Conservation (phyloP, 768 basidiomycete genomes). For the Lactarius sanguifluus region DNA sequence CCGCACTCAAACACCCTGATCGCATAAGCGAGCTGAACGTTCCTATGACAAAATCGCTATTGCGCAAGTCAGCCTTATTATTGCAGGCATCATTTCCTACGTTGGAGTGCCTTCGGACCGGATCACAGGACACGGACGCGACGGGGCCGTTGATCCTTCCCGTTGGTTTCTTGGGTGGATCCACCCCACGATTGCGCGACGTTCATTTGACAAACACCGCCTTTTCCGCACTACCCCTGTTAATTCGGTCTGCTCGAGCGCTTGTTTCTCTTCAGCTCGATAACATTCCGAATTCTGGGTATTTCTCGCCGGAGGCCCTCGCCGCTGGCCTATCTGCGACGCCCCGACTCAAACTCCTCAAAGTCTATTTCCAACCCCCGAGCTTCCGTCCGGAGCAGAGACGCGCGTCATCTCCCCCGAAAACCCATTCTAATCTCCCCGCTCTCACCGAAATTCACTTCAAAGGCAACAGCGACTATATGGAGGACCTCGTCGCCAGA, state of each 20-base stretch:
- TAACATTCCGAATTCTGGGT: neutral
- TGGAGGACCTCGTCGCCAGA: neutral
- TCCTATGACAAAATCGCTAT: neutral
- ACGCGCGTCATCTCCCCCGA: neutral
- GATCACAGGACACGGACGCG: neutral
- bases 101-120: neutral
- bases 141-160: neutral
- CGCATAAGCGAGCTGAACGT: conserved; percentile 9
- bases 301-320: neutral
- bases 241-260: conserved; percentile 8
- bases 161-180: neutral
- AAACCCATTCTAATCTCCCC: neutral
- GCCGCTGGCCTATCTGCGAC: neutral
- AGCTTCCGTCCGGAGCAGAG: neutral
- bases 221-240: conserved; percentile 7
- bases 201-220: neutral
- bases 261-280: neutral
- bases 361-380: neutral
- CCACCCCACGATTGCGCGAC: neutral
- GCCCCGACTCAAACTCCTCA: neutral
- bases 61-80: neutral
- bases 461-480: neutral
- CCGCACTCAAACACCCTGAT: conserved; percentile 9
- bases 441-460: conserved; percentile 3
- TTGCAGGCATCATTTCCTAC: neutral